Evolutionary conservation across 208 protist genomes (phyloP), one percentile per base, ranked within the genome.

Genomic region (Leishmania aethiopica): DNA sequence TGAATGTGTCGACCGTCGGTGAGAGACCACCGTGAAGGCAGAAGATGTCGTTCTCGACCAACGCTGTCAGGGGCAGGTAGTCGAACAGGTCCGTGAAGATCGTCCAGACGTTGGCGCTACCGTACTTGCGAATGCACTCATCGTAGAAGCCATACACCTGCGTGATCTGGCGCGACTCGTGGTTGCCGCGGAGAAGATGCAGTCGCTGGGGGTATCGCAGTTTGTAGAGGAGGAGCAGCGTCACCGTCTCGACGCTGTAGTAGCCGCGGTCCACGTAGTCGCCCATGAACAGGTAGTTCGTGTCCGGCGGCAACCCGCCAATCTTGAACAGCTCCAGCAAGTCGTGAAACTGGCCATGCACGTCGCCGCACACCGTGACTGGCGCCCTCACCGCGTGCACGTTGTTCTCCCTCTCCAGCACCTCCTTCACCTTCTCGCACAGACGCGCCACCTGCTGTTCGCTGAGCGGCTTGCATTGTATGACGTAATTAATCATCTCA

Each of bases 81-180:
- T 99, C 99, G 87, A 99, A 99, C 15, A 99, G 88, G 76, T 99
- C 98, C 19, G 98, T 99, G 80, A 99, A 99, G 55, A 93, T 73
- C 80, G 98, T 99, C 99, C 99, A 99, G 37, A 99, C 97, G 73
- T 95, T 96, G 5, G 97, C 92, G 75, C 89, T 98, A 55, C 98
- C 99, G 84, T 99, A 99, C 89, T 99, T 99, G 53, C 98, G 94
- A 71, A 99, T 93, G 88, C 99, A 99, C 83, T 99, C 99, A 73
- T 99, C 99, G 87, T 99, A 99, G 88, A 99, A 99, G 47, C 99
- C 99, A 90, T 99, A 99, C 32, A 99, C 98, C 86, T 99, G 98
- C 74, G 99, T 99, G 77, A 99, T 99, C 79, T 99, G 98, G 5
- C 99, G 90, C 2, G 95, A 99, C 85, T 99, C 99, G 87, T 99